These are phyloP conservation scores for Trichophaea hybrida DNA, from an alignment of 2,329 filamentous ascomycete species.

Conservation along the genomic window DNA sequence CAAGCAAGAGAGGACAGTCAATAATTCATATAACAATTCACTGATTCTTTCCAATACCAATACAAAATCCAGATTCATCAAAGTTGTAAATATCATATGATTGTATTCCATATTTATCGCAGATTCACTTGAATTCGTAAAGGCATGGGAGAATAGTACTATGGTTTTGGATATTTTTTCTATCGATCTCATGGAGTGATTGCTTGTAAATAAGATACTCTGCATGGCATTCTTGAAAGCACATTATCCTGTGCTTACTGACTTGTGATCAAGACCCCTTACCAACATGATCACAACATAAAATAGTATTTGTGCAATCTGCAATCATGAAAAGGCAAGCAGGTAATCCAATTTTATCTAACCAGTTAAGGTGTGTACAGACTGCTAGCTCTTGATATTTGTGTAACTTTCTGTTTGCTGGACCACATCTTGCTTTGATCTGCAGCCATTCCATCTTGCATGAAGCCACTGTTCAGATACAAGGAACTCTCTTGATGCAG, in stretches of 20 bases:
- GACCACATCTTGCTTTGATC: neutral
- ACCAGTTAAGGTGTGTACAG: neutral
- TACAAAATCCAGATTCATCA: constrained; percentile 11
- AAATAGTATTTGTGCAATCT: neutral
- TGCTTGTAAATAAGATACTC: neutral
- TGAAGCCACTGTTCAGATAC: neutral
- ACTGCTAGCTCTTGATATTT: neutral
- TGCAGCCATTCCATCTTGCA: neutral
- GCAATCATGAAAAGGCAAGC: neutral
- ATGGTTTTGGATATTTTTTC: constrained; percentile 1
- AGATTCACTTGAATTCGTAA: neutral
- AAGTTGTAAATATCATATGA: constrained; percentile 11
- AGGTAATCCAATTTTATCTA: neutral
- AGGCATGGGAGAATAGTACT: constrained; percentile 1
- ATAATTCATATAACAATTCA: constrained; percentile 4
- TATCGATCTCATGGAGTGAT: neutral
- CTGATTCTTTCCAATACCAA: constrained; percentile 6
- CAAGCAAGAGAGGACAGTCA: neutral
- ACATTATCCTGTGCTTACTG: constrained; percentile 1
- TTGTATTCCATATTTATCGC: constrained; percentile 7
- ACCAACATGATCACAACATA: neutral
- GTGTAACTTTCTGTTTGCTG: neutral
- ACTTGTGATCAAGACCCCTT: neutral
- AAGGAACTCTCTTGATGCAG: neutral
- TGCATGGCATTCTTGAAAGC: constrained; percentile 6